phyloP scores from a whole-genome alignment of 225 moss, liverwort and hornwort species.

The Antitrichia curtipendula region DNA sequence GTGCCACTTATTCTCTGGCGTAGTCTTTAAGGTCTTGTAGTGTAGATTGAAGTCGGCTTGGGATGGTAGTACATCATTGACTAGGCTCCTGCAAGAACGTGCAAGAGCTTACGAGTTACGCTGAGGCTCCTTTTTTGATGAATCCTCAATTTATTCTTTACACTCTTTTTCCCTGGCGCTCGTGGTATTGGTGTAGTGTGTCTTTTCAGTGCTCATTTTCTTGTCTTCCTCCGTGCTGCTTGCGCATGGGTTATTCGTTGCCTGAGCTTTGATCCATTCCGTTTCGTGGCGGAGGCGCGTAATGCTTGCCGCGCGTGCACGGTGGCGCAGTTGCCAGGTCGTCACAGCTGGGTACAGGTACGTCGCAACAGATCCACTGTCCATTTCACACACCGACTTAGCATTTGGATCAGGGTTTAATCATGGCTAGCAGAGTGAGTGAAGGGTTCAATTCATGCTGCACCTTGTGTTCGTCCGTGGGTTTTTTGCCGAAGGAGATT shows the following conservation, averaged over 20 bases:
- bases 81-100: conserved; percentile 14
- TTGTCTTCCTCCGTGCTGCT: not conserved
- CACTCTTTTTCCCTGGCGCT: not conserved
- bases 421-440: not conserved
- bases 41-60: not conserved
- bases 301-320: conserved; percentile 21
- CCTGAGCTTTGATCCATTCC: not conserved
- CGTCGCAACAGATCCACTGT: conserved; percentile 25
- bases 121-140: not conserved
- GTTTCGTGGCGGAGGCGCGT: conserved; percentile 10
- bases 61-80: not conserved
- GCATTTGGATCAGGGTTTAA: not conserved
- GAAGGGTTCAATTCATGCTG: not conserved
- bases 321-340: conserved; percentile 3
- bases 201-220: not conserved
- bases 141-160: not conserved
- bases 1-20: not conserved
- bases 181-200: not conserved
- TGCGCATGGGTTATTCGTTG: not conserved
- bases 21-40: not conserved
- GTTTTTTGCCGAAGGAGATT: not conserved
- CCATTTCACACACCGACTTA: not conserved
- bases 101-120: conserved; percentile 7
- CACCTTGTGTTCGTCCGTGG: conserved; percentile 24
- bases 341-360: not conserved